Evolutionary conservation across 768 basidiomycete genomes (phyloP), one percentile per base, ranked within the genome.

Genomic region (Suillus variegatus): DNA sequence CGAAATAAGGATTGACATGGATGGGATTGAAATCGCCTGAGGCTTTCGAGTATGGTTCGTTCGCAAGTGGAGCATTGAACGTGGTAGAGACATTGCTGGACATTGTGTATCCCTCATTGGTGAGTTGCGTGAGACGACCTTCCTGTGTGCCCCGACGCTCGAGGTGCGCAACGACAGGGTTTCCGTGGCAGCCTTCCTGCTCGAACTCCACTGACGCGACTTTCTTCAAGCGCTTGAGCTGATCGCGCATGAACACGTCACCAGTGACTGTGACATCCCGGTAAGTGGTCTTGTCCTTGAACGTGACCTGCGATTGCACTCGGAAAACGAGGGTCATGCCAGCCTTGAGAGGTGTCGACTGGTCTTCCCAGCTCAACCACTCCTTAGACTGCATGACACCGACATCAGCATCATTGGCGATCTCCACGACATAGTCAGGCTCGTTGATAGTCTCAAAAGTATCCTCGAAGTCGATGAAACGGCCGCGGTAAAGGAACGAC

Each of bases 21-120:
- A 99, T 99, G 36, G 97, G 97, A 77, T 99, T 99, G 84, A 94
- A 99, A 78, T 99, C 97, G 54, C 97, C 96, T 0, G 97, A 99
- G 57, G 96, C 86, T 77, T 89, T 88, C 5, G 96, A 98, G 80
- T 99, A 99, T 2, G 95, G 92, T 78, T 97, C 93, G 74, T 99
- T 99, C 56, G 93, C 94, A 54, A 92, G 81, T 32, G 97, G 97
- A 4, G 97, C 86, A 55, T 82, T 88, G 83, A 95, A 97, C 8
- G 82, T 77, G 12, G 90, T 88, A 20, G 84, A 81, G 4, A 85
- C 79, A n/a, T 82, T 74, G 49, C 79, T 87, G 43, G 90, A 88
- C 74, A 99, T 82, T 0, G 90, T 86, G 77, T 99, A 99, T 2
- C 95, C 95, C 54, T 91, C 94, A 65, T 88, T 91, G 46, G 94